phyloP scores from a whole-genome alignment of 2,329 filamentous ascomycete genomes.

The Calycina herbarum region DNA sequence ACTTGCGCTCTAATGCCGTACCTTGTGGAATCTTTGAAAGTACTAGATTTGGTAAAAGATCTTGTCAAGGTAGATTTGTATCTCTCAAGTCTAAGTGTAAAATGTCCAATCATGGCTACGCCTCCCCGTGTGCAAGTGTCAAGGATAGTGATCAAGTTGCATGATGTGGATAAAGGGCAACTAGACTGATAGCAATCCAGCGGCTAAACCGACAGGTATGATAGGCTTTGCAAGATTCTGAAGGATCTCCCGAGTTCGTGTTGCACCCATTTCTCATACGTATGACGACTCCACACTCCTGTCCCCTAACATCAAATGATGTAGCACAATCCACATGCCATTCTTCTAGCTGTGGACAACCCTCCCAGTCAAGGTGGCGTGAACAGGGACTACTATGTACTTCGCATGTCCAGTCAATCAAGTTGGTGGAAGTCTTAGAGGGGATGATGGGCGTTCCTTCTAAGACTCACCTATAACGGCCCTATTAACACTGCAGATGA shows the following conservation, averaged over 20 bases:
- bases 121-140: background rate
- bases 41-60: background rate
- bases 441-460: too few species aligned
- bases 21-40: background rate
- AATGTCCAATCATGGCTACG: conserved; percentile 1
- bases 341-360: too few species aligned
- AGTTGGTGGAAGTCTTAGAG: too few species aligned
- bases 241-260: background rate
- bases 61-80: background rate
- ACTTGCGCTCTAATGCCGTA: background rate
- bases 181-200: background rate
- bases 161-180: background rate
- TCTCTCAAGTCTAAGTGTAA: background rate
- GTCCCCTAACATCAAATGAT: background rate
- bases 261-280: background rate
- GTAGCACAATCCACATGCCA: too few species aligned
- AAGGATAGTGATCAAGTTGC: background rate
- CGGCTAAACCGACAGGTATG: background rate
- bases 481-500: too few species aligned
- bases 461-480: too few species aligned
- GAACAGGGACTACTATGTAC: too few species aligned
- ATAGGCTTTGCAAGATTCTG: background rate
- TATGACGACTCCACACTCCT: background rate
- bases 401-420: too few species aligned
- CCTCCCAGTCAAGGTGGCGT: too few species aligned